A percentile compares a stretch with the other conserved stretches of the same genome.
Evolutionary conservation across 2,329 filamentous ascomycete species (phyloP).

Genomic region (Eurotiales sp.): DNA sequence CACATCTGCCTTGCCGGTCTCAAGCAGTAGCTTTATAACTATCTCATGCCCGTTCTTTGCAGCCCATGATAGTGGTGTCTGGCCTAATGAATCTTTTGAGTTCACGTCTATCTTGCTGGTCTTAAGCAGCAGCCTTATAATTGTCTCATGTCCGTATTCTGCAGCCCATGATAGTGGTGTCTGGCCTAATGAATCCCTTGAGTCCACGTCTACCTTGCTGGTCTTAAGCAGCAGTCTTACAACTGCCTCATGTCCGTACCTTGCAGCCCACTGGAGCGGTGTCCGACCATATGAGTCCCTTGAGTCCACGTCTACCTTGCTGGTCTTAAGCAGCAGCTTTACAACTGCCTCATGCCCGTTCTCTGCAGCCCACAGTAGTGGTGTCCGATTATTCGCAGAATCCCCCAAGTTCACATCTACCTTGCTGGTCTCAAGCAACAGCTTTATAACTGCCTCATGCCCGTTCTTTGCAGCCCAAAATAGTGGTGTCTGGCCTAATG

Average conservation of each 20-base stretch:
- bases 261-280: too few relatives aligned
- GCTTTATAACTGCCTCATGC: neutral
- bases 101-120: neutral
- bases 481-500: neutral
- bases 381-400: too few relatives aligned
- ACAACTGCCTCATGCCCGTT: too few relatives aligned
- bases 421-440: neutral
- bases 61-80: neutral
- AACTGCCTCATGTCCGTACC: neutral
- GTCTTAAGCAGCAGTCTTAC: neutral
- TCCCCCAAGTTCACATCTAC: too few relatives aligned
- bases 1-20: neutral
- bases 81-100: neutral
- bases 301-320: neutral
- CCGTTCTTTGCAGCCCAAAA: neutral
- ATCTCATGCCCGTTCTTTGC: too few relatives aligned
- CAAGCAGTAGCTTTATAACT: too few relatives aligned
- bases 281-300: neutral
- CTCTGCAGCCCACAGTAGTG: too few relatives aligned
- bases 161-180: neutral
- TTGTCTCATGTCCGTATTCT: neutral
- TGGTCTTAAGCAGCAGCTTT: neutral
- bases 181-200: neutral
- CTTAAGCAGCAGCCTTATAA: neutral
- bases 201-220: neutral